phyloP scores from a whole-genome alignment of 2,329 filamentous ascomycete genomes.

The Trichothecium roseum region DNA sequence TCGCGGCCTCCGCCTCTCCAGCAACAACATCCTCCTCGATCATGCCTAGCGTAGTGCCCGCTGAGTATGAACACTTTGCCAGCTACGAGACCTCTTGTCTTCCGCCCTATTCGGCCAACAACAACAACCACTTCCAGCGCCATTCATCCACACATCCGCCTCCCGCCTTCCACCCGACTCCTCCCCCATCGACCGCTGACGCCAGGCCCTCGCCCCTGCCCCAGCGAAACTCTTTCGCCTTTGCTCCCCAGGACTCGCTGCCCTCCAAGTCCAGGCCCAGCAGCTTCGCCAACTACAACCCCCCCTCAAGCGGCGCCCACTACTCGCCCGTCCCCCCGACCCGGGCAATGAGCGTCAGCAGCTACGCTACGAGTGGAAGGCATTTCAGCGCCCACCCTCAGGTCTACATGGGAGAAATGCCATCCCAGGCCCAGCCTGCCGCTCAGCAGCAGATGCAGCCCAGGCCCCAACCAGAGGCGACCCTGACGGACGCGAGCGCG shows the following conservation, averaged over 20 bases:
- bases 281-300: background rate
- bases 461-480: background rate
- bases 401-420: background rate
- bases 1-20: constrained; percentile 23
- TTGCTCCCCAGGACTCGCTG: background rate
- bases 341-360: background rate
- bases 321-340: background rate
- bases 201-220: background rate
- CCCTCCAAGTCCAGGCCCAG: constrained; percentile 1
- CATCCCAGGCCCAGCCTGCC: background rate
- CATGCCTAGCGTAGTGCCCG: constrained; percentile 33
- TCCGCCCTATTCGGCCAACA: constrained; percentile 30
- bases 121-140: constrained; percentile 11
- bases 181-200: constrained; percentile 1
- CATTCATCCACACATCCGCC: no score
- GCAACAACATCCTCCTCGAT: constrained; percentile 25
- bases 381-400: background rate
- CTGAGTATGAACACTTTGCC: constrained; percentile 41
- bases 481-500: no score
- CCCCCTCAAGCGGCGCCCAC: background rate
- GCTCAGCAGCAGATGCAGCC: background rate
- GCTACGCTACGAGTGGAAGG: background rate
- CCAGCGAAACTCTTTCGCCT: constrained; percentile 1
- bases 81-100: constrained; percentile 30
- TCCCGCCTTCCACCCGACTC: constrained; percentile 2